Conservation (phyloP, 345 rosid species). For the Orychophragmus violaceus region DNA sequence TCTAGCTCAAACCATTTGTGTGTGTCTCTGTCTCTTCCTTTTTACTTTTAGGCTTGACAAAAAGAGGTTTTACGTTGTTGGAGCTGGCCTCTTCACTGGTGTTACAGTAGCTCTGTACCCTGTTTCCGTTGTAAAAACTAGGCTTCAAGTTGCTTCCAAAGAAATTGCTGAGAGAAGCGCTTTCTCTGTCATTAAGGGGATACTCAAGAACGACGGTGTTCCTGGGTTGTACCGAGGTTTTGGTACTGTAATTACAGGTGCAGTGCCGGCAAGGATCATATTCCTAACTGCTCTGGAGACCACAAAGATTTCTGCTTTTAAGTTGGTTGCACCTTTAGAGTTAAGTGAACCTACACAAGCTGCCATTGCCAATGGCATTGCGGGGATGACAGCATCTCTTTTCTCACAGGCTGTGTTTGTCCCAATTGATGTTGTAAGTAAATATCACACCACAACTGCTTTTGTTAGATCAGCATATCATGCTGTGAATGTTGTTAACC, state of each 20-base stretch:
- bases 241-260: constrained; percentile 93
- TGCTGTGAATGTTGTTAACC: not conserved
- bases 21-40: not conserved
- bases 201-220: constrained; percentile 74
- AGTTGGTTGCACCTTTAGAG: constrained; percentile 55
- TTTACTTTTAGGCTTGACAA: constrained; percentile 76
- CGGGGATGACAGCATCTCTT: constrained; percentile 87
- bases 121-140: constrained; percentile 81
- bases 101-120: constrained; percentile 88
- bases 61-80: constrained; percentile 77
- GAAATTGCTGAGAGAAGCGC: constrained; percentile 71
- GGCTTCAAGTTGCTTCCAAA: constrained; percentile 91
- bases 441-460: not conserved
- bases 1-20: not conserved
- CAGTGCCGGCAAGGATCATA: constrained; percentile 82
- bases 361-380: constrained; percentile 89
- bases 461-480: not conserved
- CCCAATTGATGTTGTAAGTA: constrained; percentile 89
- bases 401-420: constrained; percentile 86
- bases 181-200: constrained; percentile 65
- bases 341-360: constrained; percentile 79
- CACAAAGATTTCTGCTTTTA: constrained; percentile 70
- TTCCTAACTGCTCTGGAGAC: constrained; percentile 89
- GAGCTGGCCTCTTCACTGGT: constrained; percentile 97
- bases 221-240: constrained; percentile 94